These are phyloP conservation scores for Chaetomium sp. DNA, from an alignment of 2,329 filamentous ascomycete species.

Conservation along the genomic window DNA sequence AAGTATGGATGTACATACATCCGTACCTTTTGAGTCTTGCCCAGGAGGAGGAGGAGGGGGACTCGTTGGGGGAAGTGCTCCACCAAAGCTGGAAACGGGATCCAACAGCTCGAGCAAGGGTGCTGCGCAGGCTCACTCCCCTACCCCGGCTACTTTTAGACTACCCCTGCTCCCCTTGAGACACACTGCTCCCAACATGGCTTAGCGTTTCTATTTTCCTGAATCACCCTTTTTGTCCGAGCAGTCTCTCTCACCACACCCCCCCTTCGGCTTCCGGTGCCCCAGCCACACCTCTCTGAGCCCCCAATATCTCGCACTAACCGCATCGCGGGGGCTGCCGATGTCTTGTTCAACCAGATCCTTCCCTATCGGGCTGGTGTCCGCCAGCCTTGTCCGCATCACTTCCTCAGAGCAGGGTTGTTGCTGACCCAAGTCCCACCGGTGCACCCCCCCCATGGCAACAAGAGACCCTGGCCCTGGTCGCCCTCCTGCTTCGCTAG, in stretches of 20 bases:
- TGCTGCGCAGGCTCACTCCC: slow-evolving; percentile 13
- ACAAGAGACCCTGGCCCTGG: slow-evolving; percentile 15
- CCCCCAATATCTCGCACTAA: slow-evolving; percentile 27
- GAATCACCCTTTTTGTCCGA: slow-evolving; percentile 27
- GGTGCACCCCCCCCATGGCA: background rate
- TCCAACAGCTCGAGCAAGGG: slow-evolving; percentile 28
- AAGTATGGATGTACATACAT: background rate
- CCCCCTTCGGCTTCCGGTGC: slow-evolving; percentile 20
- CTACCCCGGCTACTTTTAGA: slow-evolving; percentile 34
- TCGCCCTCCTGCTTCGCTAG: slow-evolving; percentile 25
- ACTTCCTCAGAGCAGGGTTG: slow-evolving; percentile 18
- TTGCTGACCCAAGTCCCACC: slow-evolving; percentile 26
- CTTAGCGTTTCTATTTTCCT: slow-evolving; percentile 35
- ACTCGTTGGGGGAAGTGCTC: slow-evolving; percentile 17
- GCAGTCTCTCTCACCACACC: slow-evolving; percentile 20
- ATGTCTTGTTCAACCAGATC: slow-evolving; percentile 27
- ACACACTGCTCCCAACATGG: slow-evolving; percentile 28
- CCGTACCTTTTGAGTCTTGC: slow-evolving; percentile 7
- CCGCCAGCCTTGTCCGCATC: slow-evolving; percentile 28
- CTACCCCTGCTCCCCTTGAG: slow-evolving; percentile 30
- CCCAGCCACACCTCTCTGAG: slow-evolving; percentile 24
- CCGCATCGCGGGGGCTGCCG: slow-evolving; percentile 21
- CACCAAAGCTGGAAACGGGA: slow-evolving; percentile 30
- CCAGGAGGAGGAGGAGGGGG: slow-evolving; percentile 12
- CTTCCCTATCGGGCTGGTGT: slow-evolving; percentile 33